A percentile compares a stretch with the other conserved stretches of the same genome.
Evolutionary conservation across 1,139 yeast species (phyloP).

Genomic region (Hyphopichia khmerensis): DNA sequence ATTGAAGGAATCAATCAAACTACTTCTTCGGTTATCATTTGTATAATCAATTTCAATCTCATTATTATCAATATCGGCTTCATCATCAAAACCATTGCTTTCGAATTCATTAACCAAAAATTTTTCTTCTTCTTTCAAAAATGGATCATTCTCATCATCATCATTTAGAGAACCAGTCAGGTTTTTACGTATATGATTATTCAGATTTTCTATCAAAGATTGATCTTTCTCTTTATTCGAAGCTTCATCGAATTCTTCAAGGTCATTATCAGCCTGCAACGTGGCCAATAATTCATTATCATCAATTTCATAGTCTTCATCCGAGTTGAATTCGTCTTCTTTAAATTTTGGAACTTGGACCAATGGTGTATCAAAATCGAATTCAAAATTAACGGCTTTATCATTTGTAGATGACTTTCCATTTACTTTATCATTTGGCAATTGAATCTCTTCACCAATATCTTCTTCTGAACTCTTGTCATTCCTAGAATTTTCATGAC

Average conservation of each 20-base stretch:
- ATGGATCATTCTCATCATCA: slow-evolving; percentile 53
- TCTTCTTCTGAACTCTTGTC: slow-evolving; percentile 51
- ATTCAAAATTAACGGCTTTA: slow-evolving; percentile 24
- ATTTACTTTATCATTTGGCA: slow-evolving; percentile 8
- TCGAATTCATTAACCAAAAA: slow-evolving; percentile 50
- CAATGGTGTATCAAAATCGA: slow-evolving; percentile 38
- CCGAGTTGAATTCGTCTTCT: slow-evolving; percentile 58
- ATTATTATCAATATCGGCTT: slow-evolving; percentile 11
- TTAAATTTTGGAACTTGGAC: slow-evolving; percentile 51
- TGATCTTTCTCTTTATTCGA: slow-evolving; percentile 10
- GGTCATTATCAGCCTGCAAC: slow-evolving; percentile 63
- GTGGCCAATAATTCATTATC: slow-evolving; percentile 71
- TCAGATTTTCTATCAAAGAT: background rate
- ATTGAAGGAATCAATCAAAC: slow-evolving; percentile 25
- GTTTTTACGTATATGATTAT: slow-evolving; percentile 23
- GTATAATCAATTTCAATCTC: slow-evolving; percentile 13
- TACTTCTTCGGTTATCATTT: slow-evolving; percentile 14
- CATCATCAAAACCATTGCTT: slow-evolving; percentile 48
- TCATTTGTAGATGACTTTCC: background rate
- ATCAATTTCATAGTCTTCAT: slow-evolving; percentile 69
- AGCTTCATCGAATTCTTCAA: slow-evolving; percentile 38
- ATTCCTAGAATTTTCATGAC: slow-evolving; percentile 12
- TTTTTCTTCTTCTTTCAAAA: slow-evolving; percentile 47
- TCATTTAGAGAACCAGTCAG: slow-evolving; percentile 57
- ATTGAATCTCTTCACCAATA: slow-evolving; percentile 62